Conservation (phyloP, 2,329 filamentous ascomycete species). For the Berkeleyomyces basicola region DNA sequence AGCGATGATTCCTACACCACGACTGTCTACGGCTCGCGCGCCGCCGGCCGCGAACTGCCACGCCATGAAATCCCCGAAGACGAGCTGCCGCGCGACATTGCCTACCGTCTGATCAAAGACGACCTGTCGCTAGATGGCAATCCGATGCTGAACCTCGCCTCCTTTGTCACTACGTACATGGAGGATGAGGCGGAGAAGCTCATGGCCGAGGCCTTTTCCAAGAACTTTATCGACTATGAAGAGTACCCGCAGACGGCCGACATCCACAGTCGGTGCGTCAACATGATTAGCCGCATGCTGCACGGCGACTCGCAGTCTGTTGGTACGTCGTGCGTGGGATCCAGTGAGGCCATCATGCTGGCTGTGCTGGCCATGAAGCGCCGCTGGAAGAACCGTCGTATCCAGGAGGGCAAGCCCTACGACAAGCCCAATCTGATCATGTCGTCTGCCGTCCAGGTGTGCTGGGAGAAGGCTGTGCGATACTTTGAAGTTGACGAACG, state of each 20-base stretch:
- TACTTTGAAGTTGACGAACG: conserved; percentile 93
- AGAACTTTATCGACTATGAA: conserved; percentile 90
- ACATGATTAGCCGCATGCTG: conserved; percentile 82
- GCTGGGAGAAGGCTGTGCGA: conserved; percentile 83
- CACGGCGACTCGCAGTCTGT: conserved; percentile 53
- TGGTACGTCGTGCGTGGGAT: conserved; percentile 78
- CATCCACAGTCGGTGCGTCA: conserved; percentile 82
- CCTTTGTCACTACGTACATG: conserved; percentile 95
- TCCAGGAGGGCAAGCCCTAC: conserved; percentile 63
- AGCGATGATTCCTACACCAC: conserved; percentile 47
- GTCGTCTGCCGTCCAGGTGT: conserved; percentile 86
- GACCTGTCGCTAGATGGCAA: conserved; percentile 84
- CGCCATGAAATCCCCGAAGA: conserved; percentile 71
- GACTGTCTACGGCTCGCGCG: conserved; percentile 76
- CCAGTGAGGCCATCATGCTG: conserved; percentile 77
- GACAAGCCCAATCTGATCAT: conserved; percentile 85
- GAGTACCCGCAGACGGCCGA: conserved; percentile 69
- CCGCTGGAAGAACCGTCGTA: conserved; percentile 75
- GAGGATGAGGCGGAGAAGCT: conserved; percentile 92
- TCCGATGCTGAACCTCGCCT: conserved; percentile 74
- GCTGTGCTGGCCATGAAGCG: conserved; percentile 85
- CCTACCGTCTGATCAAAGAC: conserved; percentile 96
- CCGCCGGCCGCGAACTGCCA: conserved; percentile 66
- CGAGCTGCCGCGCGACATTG: conserved; percentile 82
- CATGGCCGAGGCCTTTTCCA: conserved; percentile 81